phyloP scores from a whole-genome alignment of 768 basidiomycete species.

The Rhizopogon rudus region DNA sequence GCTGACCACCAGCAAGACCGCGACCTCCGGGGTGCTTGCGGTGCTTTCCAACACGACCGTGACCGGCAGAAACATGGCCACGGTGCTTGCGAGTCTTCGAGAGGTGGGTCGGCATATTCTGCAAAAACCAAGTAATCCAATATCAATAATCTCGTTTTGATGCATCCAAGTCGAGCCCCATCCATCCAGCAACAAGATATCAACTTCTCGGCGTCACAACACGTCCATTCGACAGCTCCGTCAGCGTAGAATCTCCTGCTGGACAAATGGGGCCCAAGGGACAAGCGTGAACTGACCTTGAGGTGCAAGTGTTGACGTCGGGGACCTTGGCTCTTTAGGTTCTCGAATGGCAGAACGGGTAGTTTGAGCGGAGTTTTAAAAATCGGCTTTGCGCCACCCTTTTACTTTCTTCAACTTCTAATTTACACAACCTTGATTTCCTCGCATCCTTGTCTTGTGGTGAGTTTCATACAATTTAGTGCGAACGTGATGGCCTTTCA shows the following conservation, averaged over 20 bases:
- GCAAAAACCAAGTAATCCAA: conserved; percentile 10
- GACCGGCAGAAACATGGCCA: conserved; percentile 98
- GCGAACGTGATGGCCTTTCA: conserved; percentile 44
- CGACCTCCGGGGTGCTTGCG: conserved; percentile 99
- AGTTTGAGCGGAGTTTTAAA: conserved; percentile 23
- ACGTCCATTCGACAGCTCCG: conserved; percentile 12
- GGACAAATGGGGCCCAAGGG: conserved; percentile 13
- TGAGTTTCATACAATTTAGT: conserved; percentile 6
- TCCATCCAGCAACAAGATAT: conserved; percentile 51
- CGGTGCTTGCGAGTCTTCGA: conserved; percentile 99
- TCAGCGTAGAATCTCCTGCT: conserved; percentile 9
- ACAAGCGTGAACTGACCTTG: conserved; percentile 57
- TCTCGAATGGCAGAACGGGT: conserved; percentile 1
- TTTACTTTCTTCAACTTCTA: conserved; percentile 17
- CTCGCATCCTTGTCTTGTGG: conserved; percentile 8
- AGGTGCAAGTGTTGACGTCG: conserved; percentile 46
- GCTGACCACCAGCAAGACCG: conserved; percentile 99
- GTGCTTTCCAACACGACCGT: conserved; percentile 99
- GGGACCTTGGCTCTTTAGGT: conserved; percentile 19
- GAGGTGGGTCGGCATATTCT: conserved; percentile 92
- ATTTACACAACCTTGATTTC: not conserved
- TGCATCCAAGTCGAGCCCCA: conserved; percentile 29
- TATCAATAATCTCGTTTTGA: conserved; percentile 14
- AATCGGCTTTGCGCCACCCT: conserved; percentile 10
- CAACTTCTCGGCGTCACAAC: conserved; percentile 10